Base-by-base conservation (phyloP, 1,139 yeast genomes). In the Geotrichum siamense region DNA sequence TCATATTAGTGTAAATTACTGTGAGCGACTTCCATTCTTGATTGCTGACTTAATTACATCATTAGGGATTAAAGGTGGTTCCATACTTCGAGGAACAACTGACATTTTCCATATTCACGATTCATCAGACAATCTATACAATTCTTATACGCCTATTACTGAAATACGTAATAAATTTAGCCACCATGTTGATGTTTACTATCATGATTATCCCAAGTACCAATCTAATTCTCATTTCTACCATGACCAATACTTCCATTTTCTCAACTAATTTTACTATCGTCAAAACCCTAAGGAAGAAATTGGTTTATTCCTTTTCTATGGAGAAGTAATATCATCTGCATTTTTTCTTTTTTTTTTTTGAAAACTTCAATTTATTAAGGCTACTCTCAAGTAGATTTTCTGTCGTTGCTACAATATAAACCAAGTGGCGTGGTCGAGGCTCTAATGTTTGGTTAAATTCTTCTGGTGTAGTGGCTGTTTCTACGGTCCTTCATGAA, bases 401-500 rank as follows among this genome's bases (percentile, higher is more conserved):
- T 38, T 69, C 82, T 0, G 67, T 78, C 10, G 73, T 82, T 2
- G 94, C 93, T 1, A 79, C 89, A 1, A 76, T 83, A 2, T 98
- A 93, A 60, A 79, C 85, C 1, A 75, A 87, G 0, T 98, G 98
- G 1, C 71, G 91, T 40, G 99, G 99, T 1, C 75, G 99, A 48
- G 94, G 97, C 5, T 94, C 91, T 2, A 93, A 93, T 55, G 80
- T 80, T 1, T 93, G 98, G 98, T 79, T 93, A 21, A 89, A 86
- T 53, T 98, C 98, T 1, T 73, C 75, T 27, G 99, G 99, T 4
- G 94, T 87, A 0, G 66, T 87, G 62, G 95, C 97, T 0, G 76
- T 79, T 26, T 85, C 96, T 0, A 74, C 79, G 1, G 74, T 86
- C 5, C 62, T 86, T 51, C 74, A 78, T 63, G 15, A 61, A 74